A percentile compares a stretch with the other conserved stretches of the same genome.
phyloP scores from a whole-genome alignment of 495 filamentous ascomycete species.

The Darksidea phi region DNA sequence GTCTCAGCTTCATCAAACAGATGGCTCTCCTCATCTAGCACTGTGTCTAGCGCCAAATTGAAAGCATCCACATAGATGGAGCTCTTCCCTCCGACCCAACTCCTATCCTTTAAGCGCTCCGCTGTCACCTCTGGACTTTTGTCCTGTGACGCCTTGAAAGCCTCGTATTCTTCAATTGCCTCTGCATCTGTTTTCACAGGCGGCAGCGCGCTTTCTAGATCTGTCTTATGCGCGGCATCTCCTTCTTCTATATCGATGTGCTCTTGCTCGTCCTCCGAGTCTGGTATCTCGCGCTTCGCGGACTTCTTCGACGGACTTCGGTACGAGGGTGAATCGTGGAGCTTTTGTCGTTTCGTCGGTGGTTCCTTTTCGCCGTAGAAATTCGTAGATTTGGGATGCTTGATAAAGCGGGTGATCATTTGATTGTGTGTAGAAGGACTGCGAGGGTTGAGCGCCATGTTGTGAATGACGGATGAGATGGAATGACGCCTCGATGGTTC shows the following conservation, averaged over 20 bases:
- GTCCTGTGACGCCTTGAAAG: slow-evolving; percentile 50
- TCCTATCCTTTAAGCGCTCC: slow-evolving; percentile 53
- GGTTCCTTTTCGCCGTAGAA: slow-evolving; percentile 36
- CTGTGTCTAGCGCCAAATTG: slow-evolving; percentile 87
- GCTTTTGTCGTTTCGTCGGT: slow-evolving; percentile 37
- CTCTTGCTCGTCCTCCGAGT: slow-evolving; percentile 42
- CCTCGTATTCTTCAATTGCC: slow-evolving; percentile 80
- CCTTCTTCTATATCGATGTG: slow-evolving; percentile 26
- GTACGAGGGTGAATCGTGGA: slow-evolving; percentile 13
- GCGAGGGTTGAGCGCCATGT: slow-evolving; percentile 41
- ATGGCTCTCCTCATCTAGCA: slow-evolving; percentile 84
- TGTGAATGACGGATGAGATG: not conserved
- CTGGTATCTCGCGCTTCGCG: slow-evolving; percentile 29
- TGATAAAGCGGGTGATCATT: slow-evolving; percentile 39
- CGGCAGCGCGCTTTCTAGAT: slow-evolving; percentile 75
- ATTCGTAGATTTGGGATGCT: slow-evolving; percentile 41
- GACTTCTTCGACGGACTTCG: slow-evolving; percentile 5
- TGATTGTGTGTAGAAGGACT: slow-evolving; percentile 43
- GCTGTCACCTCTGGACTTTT: slow-evolving; percentile 41
- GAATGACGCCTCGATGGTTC: not conserved
- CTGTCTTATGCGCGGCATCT: slow-evolving; percentile 55
- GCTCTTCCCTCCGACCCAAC: slow-evolving; percentile 64
- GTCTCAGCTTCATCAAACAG: slow-evolving; percentile 81
- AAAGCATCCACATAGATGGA: slow-evolving; percentile 98
- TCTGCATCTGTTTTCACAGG: slow-evolving; percentile 63